phyloP scores from a whole-genome alignment of 2,329 filamentous ascomycete species.

The Polychaeton citri region DNA sequence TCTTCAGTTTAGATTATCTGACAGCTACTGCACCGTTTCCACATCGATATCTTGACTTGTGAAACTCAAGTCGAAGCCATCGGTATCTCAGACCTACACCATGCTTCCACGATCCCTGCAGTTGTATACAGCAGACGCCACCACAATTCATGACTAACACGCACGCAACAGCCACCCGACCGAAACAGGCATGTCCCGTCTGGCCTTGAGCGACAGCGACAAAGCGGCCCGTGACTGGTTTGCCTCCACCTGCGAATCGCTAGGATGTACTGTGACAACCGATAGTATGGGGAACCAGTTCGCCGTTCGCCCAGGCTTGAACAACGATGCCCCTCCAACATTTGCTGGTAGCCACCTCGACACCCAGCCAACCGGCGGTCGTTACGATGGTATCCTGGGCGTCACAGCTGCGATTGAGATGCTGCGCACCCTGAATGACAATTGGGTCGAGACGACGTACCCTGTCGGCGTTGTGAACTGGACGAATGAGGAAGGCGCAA shows the following conservation, averaged over 20 bases:
- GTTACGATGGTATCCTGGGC: conserved; percentile 14
- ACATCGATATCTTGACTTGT: not conserved
- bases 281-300: conserved; percentile 77
- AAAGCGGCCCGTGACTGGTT: conserved; percentile 67
- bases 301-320: conserved; percentile 51
- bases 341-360: conserved; percentile 56
- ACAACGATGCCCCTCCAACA: conserved; percentile 45
- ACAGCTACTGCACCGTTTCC: conserved; percentile 8
- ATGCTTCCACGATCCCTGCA: not conserved
- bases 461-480: conserved; percentile 65
- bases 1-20: conserved; percentile 9
- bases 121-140: conserved; percentile 3
- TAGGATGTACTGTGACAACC: conserved; percentile 54
- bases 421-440: conserved; percentile 44
- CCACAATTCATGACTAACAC: conserved; percentile 6
- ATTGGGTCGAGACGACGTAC: conserved; percentile 53
- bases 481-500: conserved; percentile 73
- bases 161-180: conserved; percentile 31
- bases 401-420: conserved; percentile 21
- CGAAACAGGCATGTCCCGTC: conserved; percentile 64
- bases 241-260: conserved; percentile 43
- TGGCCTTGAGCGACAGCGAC: conserved; percentile 59
- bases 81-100: not conserved
- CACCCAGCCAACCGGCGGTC: conserved; percentile 15
- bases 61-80: not conserved